Percentiles rank a stretch among this genome's conserved stretches.
phyloP scores from a whole-genome alignment of 306 rosid species.

The Pachyrhizus erosus region DNA sequence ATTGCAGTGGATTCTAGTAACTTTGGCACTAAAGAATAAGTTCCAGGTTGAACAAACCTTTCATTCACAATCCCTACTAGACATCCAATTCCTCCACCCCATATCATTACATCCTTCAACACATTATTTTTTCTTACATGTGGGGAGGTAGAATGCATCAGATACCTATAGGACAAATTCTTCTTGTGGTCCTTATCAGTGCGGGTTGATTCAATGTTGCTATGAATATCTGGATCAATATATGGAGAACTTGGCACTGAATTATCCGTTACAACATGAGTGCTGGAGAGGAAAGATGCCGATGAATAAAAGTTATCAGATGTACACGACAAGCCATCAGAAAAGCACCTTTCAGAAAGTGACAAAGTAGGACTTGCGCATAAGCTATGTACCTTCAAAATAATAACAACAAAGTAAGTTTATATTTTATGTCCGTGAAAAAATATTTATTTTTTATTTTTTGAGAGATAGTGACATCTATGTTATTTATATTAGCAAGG shows the following conservation, averaged over 20 bases:
- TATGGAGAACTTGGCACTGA: conserved; percentile 65
- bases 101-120: conserved; percentile 82
- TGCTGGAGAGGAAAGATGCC: conserved; percentile 52
- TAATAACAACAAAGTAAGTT: conserved; percentile 32
- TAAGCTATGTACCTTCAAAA: conserved; percentile 73
- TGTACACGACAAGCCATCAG: conserved; percentile 78
- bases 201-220: conserved; percentile 45
- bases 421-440: conserved; percentile 22
- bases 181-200: conserved; percentile 45
- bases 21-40: conserved; percentile 69
- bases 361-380: conserved; percentile 84
- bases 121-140: conserved; percentile 53
- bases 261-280: conserved; percentile 48
- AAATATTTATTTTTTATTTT: neutral
- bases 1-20: conserved; percentile 69
- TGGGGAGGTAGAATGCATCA: conserved; percentile 47
- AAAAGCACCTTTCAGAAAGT: conserved; percentile 77
- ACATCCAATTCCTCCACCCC: conserved; percentile 81
- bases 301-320: conserved; percentile 61
- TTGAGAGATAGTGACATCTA: conserved; percentile 7
- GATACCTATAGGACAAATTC: conserved; percentile 47
- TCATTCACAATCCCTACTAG: conserved; percentile 54
- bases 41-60: conserved; percentile 46
- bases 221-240: conserved; percentile 50
- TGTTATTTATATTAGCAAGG: conserved; percentile 18